phyloP scores from a whole-genome alignment of 148 eudicot species.

The Heliamphora exappendiculata region DNA sequence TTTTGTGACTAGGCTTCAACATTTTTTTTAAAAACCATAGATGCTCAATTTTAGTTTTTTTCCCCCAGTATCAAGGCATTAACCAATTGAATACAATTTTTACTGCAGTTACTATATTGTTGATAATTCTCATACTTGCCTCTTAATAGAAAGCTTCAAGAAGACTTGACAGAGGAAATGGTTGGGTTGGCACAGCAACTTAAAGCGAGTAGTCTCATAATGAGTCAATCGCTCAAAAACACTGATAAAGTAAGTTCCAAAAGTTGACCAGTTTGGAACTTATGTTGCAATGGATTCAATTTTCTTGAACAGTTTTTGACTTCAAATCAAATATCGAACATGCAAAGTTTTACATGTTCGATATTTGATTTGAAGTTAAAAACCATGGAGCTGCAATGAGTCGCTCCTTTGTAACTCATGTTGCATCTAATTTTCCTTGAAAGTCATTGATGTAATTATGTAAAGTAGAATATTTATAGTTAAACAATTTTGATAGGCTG shows the following conservation, averaged over 20 bases:
- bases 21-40: not conserved
- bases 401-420: too few relatives aligned
- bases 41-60: not conserved
- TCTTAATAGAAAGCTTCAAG: constrained; percentile 80
- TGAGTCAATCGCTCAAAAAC: constrained; percentile 70
- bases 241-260: constrained; percentile 66
- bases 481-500: not conserved
- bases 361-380: too few relatives aligned
- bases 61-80: not conserved
- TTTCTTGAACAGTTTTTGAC: too few relatives aligned
- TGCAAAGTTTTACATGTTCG: too few relatives aligned
- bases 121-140: constrained; percentile 11
- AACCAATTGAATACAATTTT: not conserved
- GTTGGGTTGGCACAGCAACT: constrained; percentile 76
- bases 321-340: too few relatives aligned
- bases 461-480: too few relatives aligned
- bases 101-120: not conserved
- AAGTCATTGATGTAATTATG: too few relatives aligned
- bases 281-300: too few relatives aligned
- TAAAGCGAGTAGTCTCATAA: constrained; percentile 77
- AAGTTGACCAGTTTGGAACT: too few relatives aligned
- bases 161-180: constrained; percentile 97
- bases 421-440: too few relatives aligned
- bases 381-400: too few relatives aligned
- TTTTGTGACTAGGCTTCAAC: not conserved